Evolutionary conservation across 2,329 filamentous ascomycete genomes (phyloP).

Genomic region (Ophiostoma perfectum): DNA sequence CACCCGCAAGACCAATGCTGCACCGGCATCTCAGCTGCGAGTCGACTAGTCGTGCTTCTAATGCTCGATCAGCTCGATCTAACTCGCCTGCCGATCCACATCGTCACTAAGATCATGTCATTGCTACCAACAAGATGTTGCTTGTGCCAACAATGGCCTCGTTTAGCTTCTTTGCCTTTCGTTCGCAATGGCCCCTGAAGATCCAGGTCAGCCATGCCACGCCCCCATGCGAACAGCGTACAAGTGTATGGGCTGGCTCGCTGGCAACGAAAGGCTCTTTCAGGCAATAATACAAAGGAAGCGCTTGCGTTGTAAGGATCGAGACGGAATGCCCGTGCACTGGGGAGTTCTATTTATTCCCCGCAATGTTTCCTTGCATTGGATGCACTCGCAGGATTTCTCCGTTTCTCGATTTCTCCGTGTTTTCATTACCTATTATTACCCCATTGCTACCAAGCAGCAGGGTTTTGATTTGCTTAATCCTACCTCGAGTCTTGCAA

Average conservation of each 20-base stretch:
- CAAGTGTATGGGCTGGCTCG: too few species aligned
- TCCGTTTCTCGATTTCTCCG: not conserved
- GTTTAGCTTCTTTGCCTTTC: not conserved
- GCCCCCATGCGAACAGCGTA: too few species aligned
- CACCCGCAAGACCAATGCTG: too few species aligned
- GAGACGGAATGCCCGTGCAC: conserved; percentile 7
- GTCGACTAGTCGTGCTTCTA: too few species aligned
- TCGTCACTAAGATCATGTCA: too few species aligned
- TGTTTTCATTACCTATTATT: conserved; percentile 5
- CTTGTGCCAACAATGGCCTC: not conserved
- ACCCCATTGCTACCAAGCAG: not conserved
- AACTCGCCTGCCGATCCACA: too few species aligned
- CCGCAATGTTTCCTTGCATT: conserved; percentile 1
- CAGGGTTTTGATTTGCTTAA: not conserved
- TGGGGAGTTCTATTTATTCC: not conserved
- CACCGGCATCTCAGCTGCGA: too few species aligned
- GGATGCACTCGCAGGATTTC: not conserved
- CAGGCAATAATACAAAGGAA: not conserved
- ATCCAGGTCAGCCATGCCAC: not conserved
- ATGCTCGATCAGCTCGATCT: too few species aligned
- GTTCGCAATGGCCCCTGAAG: not conserved
- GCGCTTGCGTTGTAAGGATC: not conserved
- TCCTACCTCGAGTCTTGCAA: not conserved
- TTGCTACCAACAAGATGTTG: not conserved
- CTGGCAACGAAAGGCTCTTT: too few species aligned